Percentiles rank a stretch among this genome's conserved stretches.
phyloP scores from a whole-genome alignment of 2,329 filamentous ascomycete species.

The Alternaria atra region DNA sequence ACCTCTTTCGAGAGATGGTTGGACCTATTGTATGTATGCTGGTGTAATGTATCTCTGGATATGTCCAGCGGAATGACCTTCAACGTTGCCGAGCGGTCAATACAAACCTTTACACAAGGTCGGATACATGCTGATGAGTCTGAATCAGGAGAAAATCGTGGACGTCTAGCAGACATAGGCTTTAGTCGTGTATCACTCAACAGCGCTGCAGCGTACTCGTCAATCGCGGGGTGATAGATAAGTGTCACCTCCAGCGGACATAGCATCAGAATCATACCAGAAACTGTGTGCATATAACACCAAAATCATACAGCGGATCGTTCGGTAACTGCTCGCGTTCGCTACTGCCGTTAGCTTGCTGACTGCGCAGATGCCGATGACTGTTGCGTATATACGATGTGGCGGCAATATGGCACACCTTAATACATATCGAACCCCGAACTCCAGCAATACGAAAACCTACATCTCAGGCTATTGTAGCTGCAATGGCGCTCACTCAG shows the following conservation, averaged over 20 bases:
- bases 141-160: neutral
- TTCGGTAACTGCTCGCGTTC: neutral
- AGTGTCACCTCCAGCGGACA: neutral
- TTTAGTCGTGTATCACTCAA: neutral
- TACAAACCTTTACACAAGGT: neutral
- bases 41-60: neutral
- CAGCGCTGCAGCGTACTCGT: neutral
- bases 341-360: neutral
- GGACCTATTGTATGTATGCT: neutral
- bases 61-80: neutral
- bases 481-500: neutral
- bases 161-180: neutral
- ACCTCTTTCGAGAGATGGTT: neutral
- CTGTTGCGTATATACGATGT: neutral
- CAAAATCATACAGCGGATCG: neutral
- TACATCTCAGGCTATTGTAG: slow-evolving; percentile 1
- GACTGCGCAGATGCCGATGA: neutral
- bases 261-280: neutral
- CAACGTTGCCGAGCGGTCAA: neutral
- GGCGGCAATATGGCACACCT: neutral
- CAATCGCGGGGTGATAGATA: neutral
- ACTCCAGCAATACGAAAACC: neutral
- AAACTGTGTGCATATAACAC: neutral
- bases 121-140: neutral
- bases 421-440: neutral